phyloP scores from a whole-genome alignment of 495 filamentous ascomycete genomes.

The Xylaria curta region DNA sequence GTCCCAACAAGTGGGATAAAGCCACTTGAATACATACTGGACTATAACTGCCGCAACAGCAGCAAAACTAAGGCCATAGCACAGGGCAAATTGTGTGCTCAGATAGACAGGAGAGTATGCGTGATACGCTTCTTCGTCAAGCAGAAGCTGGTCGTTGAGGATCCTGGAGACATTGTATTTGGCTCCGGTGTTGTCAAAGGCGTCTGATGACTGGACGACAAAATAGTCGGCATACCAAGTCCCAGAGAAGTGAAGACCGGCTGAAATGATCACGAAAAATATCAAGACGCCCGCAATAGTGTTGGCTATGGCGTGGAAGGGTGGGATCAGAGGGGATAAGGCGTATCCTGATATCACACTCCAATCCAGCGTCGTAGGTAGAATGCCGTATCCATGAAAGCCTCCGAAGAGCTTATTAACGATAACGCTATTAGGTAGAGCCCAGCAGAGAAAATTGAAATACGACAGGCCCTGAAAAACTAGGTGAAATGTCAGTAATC shows the following conservation, averaged over 20 bases:
- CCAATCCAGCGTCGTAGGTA: conserved; percentile 71
- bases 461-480: conserved; percentile 62
- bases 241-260: conserved; percentile 67
- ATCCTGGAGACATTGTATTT: conserved; percentile 62
- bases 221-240: conserved; percentile 68
- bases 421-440: conserved; percentile 65
- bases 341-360: conserved; percentile 67
- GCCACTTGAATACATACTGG: conserved; percentile 29
- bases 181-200: conserved; percentile 66
- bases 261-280: conserved; percentile 59
- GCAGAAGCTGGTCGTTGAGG: conserved; percentile 52
- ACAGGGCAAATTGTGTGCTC: conserved; percentile 65
- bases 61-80: conserved; percentile 73
- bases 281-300: conserved; percentile 61
- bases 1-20: background rate
- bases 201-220: conserved; percentile 59
- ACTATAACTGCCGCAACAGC: conserved; percentile 70
- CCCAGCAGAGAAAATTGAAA: conserved; percentile 69
- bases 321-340: conserved; percentile 70
- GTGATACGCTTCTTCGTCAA: conserved; percentile 60
- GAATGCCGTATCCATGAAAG: conserved; percentile 62
- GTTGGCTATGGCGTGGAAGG: conserved; percentile 70
- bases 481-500: conserved; percentile 3
- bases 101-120: conserved; percentile 67
- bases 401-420: conserved; percentile 76